Conservation (phyloP, 805 yeast species). For the Groenewaldozyma salmanticensis region DNA sequence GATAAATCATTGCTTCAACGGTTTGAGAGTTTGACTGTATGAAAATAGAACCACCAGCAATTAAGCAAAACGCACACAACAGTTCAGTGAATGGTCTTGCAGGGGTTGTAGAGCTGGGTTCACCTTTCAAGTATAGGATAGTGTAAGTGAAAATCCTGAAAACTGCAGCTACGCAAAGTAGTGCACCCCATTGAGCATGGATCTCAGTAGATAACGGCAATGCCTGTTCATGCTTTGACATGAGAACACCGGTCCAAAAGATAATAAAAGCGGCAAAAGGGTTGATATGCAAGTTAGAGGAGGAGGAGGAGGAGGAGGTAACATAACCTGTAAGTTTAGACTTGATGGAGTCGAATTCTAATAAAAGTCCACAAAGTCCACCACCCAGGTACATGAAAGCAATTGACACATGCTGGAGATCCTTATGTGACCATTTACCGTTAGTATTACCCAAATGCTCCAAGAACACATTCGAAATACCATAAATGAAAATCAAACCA, state of each 20-base stretch:
- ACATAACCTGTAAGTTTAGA: constrained; percentile 6
- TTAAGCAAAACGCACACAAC: constrained; percentile 63
- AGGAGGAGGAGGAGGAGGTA: too few relatives aligned
- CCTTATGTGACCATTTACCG: constrained; percentile 84
- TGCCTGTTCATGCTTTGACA: constrained; percentile 92
- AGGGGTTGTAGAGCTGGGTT: constrained; percentile 33
- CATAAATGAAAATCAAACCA: constrained; percentile 74
- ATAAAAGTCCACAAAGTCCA: constrained; percentile 81
- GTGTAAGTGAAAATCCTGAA: constrained; percentile 61
- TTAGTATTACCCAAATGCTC: constrained; percentile 77
- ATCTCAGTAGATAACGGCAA: constrained; percentile 65
- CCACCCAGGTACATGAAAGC: constrained; percentile 89
- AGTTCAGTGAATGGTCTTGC: constrained; percentile 81
- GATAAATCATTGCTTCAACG: constrained; percentile 67
- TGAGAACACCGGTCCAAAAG: constrained; percentile 91
- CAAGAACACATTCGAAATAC: constrained; percentile 78
- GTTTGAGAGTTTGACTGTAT: constrained; percentile 88
- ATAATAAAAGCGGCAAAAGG: constrained; percentile 91
- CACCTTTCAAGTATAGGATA: constrained; percentile 36
- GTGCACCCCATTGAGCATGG: constrained; percentile 88
- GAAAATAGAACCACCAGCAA: constrained; percentile 85
- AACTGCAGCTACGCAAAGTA: constrained; percentile 73
- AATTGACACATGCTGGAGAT: constrained; percentile 80
- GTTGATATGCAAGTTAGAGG: constrained; percentile 43
- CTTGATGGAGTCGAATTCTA: constrained; percentile 43